Conservation (phyloP, 1,284 basidiomycete species). For the Phlebopus sp. region DNA sequence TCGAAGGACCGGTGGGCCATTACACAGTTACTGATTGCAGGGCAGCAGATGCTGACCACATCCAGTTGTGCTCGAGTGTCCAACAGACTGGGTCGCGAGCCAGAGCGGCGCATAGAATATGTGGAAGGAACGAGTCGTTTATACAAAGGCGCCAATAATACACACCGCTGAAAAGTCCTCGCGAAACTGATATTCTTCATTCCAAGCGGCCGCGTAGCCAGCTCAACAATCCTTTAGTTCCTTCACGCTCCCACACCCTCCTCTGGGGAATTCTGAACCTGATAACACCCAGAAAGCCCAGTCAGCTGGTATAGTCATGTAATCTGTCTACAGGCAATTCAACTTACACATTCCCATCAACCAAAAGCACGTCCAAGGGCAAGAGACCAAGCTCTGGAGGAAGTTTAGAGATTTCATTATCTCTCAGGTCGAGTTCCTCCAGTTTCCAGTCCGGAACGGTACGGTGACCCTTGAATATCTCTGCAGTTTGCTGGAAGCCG, state of each 20-base stretch:
- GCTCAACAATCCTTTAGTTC: slow-evolving; percentile 73
- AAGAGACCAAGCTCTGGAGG: slow-evolving; percentile 67
- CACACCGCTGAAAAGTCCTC: too few relatives aligned
- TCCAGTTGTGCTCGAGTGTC: too few relatives aligned
- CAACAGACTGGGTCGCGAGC: too few relatives aligned
- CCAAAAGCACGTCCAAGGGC: slow-evolving; percentile 73
- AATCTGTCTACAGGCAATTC: slow-evolving; percentile 7
- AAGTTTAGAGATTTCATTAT: slow-evolving; percentile 71
- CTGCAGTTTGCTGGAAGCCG: slow-evolving; percentile 57
- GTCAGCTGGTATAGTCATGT: slow-evolving; percentile 3
- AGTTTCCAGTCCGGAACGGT: slow-evolving; percentile 65
- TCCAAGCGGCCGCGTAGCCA: slow-evolving; percentile 74
- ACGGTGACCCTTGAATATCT: slow-evolving; percentile 61
- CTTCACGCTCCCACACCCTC: slow-evolving; percentile 79
- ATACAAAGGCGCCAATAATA: too few relatives aligned
- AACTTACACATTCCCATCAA: slow-evolving; percentile 80
- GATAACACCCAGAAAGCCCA: neutral
- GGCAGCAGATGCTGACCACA: too few relatives aligned
- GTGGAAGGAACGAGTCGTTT: too few relatives aligned
- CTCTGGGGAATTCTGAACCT: slow-evolving; percentile 80
- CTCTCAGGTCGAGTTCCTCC: slow-evolving; percentile 75
- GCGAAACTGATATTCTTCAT: slow-evolving; percentile 25
- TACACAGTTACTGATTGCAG: too few relatives aligned
- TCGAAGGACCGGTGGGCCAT: too few relatives aligned
- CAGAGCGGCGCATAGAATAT: too few relatives aligned